Percentiles rank a stretch among this genome's conserved stretches.
These are phyloP conservation scores for Arxiozyma bovina DNA, from an alignment of 1,139 yeast genomes.

Conservation along the genomic window DNA sequence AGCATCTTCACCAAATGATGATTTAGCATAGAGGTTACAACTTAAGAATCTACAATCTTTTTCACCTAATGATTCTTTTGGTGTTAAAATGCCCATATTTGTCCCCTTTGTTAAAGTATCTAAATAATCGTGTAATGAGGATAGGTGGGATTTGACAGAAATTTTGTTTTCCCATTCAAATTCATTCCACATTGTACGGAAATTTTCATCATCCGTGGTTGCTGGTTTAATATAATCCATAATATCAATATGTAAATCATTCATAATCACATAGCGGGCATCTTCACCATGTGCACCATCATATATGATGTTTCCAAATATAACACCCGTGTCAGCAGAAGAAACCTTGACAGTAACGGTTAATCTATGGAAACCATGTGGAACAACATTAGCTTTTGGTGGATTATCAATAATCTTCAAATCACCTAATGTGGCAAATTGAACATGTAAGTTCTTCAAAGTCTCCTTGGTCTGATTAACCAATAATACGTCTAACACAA, in stretches of 20 bases:
- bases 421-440: constrained; percentile 94
- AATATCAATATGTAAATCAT: constrained; percentile 91
- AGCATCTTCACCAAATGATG: constrained; percentile 96
- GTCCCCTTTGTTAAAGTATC: constrained; percentile 73
- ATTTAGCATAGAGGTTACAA: constrained; percentile 87
- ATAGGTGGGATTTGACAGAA: constrained; percentile 63
- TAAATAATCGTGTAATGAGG: constrained; percentile 69
- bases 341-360: constrained; percentile 90
- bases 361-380: constrained; percentile 88
- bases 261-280: constrained; percentile 79
- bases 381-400: constrained; percentile 85
- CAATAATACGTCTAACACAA: constrained; percentile 82
- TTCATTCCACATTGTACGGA: constrained; percentile 98
- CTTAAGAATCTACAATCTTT: constrained; percentile 84
- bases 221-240: constrained; percentile 98
- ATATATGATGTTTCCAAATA: constrained; percentile 92
- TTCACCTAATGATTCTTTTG: constrained; percentile 73
- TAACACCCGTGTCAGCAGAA: constrained; percentile 94
- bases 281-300: constrained; percentile 95
- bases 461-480: constrained; percentile 93
- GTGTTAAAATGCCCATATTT: constrained; percentile 89
- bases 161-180: constrained; percentile 99
- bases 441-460: constrained; percentile 83
- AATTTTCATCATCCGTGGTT: constrained; percentile 73
- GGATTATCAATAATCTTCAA: constrained; percentile 92